phyloP scores from a whole-genome alignment of 352 stramenopile species.

The Thalassiosira hispida region DNA sequence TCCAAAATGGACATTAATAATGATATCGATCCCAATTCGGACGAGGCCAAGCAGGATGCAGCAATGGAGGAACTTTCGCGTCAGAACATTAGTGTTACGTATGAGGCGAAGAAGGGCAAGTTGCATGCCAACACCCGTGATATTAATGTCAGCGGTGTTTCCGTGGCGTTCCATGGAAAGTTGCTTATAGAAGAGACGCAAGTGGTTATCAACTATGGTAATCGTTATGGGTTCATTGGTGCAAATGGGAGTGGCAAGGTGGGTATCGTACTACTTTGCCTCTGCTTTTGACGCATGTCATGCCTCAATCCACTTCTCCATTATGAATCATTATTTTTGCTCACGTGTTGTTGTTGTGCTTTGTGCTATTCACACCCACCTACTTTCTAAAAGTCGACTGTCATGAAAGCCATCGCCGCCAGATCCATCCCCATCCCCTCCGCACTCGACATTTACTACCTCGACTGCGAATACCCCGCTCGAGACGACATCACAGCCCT shows the following conservation, averaged over 20 bases:
- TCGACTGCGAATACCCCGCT: constrained; percentile 93
- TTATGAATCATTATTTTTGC: constrained; percentile 4
- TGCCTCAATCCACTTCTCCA: background rate
- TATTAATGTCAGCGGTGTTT: constrained; percentile 97
- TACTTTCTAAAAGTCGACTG: constrained; percentile 95
- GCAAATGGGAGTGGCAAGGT: constrained; percentile 48
- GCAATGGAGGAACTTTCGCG: constrained; percentile 90
- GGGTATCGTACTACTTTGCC: background rate
- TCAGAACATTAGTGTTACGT: constrained; percentile 96
- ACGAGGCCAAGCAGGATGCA: constrained; percentile 68
- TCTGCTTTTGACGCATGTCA: background rate
- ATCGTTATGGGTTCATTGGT: constrained; percentile 87
- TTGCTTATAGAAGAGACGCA: constrained; percentile 94
- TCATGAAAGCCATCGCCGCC: constrained; percentile 98
- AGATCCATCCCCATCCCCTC: constrained; percentile 93
- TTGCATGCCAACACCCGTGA: constrained; percentile 96
- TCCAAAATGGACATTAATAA: constrained; percentile 32
- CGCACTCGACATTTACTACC: constrained; percentile 95
- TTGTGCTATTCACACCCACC: constrained; percentile 48
- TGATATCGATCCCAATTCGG: constrained; percentile 48
- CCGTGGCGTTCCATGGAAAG: constrained; percentile 95
- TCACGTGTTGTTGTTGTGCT: background rate
- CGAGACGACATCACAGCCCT: constrained; percentile 91
- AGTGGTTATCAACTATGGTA: constrained; percentile 95
- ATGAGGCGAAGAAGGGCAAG: constrained; percentile 90